phyloP scores from a whole-genome alignment of 805 yeast genomes.

The Candida loeiensis region DNA sequence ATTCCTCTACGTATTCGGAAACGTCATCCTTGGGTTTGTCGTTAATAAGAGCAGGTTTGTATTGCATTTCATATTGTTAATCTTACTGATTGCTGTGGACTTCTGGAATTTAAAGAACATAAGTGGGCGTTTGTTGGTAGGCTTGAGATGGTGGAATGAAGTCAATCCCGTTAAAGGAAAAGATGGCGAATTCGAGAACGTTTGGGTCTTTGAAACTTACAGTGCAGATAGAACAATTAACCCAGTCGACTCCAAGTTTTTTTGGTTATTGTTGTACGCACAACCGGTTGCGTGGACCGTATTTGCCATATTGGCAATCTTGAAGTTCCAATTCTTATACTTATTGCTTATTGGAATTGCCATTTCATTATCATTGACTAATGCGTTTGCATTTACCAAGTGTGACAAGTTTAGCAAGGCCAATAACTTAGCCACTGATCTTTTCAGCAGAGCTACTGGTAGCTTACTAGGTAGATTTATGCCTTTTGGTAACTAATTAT shows the following conservation, averaged over 20 bases:
- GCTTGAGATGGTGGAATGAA: conserved; percentile 97
- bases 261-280: conserved; percentile 76
- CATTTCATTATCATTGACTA: conserved; percentile 67
- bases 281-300: conserved; percentile 75
- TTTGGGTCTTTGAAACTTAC: conserved; percentile 88
- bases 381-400: conserved; percentile 84
- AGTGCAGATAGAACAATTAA: conserved; percentile 70
- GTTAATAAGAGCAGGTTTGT: conserved; percentile 45
- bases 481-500: conserved; percentile 23
- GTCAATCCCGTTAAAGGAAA: conserved; percentile 40
- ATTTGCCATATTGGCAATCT: conserved; percentile 70
- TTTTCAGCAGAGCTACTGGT: conserved; percentile 53
- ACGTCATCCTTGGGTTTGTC: conserved; percentile 51
- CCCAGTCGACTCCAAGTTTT: conserved; percentile 86
- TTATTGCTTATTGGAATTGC: conserved; percentile 65
- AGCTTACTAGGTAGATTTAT: conserved; percentile 46
- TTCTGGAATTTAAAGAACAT: conserved; percentile 93
- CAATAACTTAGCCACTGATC: conserved; percentile 55
- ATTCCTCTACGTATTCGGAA: conserved; percentile 66
- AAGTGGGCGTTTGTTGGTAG: conserved; percentile 85
- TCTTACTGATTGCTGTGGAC: conserved; percentile 78
- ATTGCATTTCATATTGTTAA: conserved; percentile 72
- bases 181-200: conserved; percentile 54
- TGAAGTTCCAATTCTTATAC: conserved; percentile 71
- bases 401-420: conserved; percentile 93